Conservation (phyloP, 768 basidiomycete genomes). For the Hericium rajendrae region DNA sequence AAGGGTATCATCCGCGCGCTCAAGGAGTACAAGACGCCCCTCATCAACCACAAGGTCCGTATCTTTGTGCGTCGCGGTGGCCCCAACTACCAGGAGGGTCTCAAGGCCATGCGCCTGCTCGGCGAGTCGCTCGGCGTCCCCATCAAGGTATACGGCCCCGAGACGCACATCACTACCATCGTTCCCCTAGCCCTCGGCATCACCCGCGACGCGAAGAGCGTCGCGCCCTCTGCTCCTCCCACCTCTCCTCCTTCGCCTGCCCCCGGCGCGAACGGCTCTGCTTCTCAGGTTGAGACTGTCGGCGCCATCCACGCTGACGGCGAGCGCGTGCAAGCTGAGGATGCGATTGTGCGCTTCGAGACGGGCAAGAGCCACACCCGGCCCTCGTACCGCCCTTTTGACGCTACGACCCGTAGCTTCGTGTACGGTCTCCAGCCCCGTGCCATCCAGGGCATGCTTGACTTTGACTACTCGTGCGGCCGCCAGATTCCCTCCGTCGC, state of each 20-base stretch:
- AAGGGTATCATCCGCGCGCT: conserved; percentile 98
- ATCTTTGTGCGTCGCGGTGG: conserved; percentile 98
- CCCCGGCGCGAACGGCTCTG: conserved; percentile 24
- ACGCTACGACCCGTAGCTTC: conserved; percentile 87
- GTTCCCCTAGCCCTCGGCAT: conserved; percentile 96
- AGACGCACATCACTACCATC: conserved; percentile 97
- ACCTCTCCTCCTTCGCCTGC: conserved; percentile 42
- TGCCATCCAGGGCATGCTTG: conserved; percentile 96
- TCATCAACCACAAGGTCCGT: conserved; percentile 78
- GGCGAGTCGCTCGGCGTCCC: conserved; percentile 96
- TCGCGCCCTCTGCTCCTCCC: conserved; percentile 29
- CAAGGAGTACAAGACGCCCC: conserved; percentile 81
- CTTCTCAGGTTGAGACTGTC: conserved; percentile 28
- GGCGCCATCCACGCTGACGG: conserved; percentile 73
- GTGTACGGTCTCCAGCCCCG: conserved; percentile 98
- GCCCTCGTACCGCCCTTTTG: conserved; percentile 86
- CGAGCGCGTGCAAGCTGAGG: conserved; percentile 73
- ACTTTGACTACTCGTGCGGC: conserved; percentile 98
- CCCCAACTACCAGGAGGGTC: conserved; percentile 97
- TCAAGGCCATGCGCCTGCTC: conserved; percentile 97
- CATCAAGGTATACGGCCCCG: conserved; percentile 94
- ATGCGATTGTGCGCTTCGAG: conserved; percentile 88
- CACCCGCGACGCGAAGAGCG: conserved; percentile 39
- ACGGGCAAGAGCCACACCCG: conserved; percentile 34
- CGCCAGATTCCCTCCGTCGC: conserved; percentile 86